Percentiles rank a stretch among this genome's conserved stretches.
These are phyloP conservation scores for Arxiozyma telluris DNA, from an alignment of 1,139 yeast species.

Conservation along the genomic window DNA sequence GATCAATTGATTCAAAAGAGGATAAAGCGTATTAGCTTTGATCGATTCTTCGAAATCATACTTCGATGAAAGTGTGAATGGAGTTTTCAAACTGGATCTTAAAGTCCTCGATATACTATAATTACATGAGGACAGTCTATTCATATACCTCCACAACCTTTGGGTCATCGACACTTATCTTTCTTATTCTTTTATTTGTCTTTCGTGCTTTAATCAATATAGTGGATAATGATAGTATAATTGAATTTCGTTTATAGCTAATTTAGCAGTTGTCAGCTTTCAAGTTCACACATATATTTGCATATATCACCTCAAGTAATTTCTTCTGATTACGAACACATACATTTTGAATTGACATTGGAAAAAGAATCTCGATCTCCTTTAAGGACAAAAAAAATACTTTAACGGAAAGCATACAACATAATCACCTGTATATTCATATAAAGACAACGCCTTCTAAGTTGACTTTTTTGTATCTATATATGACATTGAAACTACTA, in stretches of 20 bases:
- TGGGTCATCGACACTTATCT: not conserved
- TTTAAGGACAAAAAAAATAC: too few species aligned
- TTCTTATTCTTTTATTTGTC: not conserved
- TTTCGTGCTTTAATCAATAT: not conserved
- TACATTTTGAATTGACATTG: not conserved
- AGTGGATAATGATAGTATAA: not conserved
- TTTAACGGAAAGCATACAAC: not conserved
- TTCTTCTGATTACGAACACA: too few species aligned
- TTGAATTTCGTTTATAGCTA: too few species aligned
- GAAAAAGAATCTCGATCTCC: too few species aligned
- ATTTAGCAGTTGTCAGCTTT: too few species aligned
- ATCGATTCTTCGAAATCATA: constrained; percentile 8
- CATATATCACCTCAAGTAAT: not conserved
- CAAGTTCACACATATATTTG: not conserved
- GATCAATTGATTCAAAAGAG: constrained; percentile 8
- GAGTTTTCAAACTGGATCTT: not conserved
- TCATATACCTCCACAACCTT: not conserved
- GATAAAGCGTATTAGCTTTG: constrained; percentile 10
- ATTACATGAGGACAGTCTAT: not conserved
- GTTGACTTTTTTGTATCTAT: too few species aligned
- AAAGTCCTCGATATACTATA: not conserved
- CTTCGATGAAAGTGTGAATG: constrained; percentile 5
- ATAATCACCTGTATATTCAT: not conserved
- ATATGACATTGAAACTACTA: too few species aligned
- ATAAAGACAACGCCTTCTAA: too few species aligned